Conservation (phyloP, 768 basidiomycete genomes). For the Trametes meyenii region DNA sequence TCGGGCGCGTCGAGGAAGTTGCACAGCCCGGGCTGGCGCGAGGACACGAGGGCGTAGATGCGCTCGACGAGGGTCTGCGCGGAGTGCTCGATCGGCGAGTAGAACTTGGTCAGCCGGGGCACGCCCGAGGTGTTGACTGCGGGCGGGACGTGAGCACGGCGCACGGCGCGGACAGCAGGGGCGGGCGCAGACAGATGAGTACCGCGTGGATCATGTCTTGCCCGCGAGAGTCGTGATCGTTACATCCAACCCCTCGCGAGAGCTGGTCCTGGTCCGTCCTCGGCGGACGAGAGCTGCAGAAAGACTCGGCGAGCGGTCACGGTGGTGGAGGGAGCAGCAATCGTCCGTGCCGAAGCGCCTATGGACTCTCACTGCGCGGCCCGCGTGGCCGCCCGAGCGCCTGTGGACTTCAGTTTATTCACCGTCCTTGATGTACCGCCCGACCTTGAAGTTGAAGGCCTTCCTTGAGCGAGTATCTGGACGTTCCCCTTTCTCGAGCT, state of each 20-base stretch:
- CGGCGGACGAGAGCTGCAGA: background rate
- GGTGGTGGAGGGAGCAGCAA: background rate
- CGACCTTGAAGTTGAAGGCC: too few relatives aligned
- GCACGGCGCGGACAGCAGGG: background rate
- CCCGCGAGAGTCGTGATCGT: background rate
- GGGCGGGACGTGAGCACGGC: slow-evolving; percentile 17
- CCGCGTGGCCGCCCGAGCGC: too few relatives aligned
- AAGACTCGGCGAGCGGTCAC: background rate
- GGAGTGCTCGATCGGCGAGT: slow-evolving; percentile 73
- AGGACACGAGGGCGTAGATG: slow-evolving; percentile 87
- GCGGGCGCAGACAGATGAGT: slow-evolving; percentile 62
- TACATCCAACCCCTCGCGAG: background rate
- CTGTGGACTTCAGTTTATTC: too few relatives aligned
- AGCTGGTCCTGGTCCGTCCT: background rate
- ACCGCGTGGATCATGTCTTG: slow-evolving; percentile 79
- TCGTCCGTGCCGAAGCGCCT: too few relatives aligned
- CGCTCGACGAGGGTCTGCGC: slow-evolving; percentile 75
- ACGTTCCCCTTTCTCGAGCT: too few relatives aligned
- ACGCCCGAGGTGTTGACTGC: slow-evolving; percentile 93
- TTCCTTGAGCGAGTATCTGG: too few relatives aligned
- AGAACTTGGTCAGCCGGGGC: slow-evolving; percentile 85
- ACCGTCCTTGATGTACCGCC: too few relatives aligned
- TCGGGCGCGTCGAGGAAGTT: slow-evolving; percentile 97
- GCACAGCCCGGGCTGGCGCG: slow-evolving; percentile 82
- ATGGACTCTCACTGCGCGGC: too few relatives aligned